These are phyloP conservation scores for Mycena rosella DNA, from an alignment of 768 basidiomycete genomes.

Conservation along the genomic window DNA sequence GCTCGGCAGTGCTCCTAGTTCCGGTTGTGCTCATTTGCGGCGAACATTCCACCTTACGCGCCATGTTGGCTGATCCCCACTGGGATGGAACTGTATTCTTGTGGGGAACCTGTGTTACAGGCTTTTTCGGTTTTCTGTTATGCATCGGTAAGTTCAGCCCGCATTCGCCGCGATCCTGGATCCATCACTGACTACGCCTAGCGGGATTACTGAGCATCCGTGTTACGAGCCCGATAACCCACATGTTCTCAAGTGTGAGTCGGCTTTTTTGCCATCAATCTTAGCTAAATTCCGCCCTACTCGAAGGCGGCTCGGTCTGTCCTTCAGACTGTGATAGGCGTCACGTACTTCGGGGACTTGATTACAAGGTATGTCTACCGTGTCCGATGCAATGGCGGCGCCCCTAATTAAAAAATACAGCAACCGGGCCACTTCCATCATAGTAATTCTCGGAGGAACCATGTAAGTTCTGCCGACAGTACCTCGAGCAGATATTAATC, in stretches of 20 bases:
- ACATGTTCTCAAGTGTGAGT: conserved; percentile 86
- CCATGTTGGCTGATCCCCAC: conserved; percentile 50
- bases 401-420: conserved; percentile 49
- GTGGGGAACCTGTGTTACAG: conserved; percentile 77
- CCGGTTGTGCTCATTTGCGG: conserved; percentile 72
- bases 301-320: conserved; percentile 83
- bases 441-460: conserved; percentile 76
- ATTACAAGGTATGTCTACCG: conserved; percentile 71
- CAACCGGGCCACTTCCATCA: conserved; percentile 73
- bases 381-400: conserved; percentile 5
- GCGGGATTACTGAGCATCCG: conserved; percentile 84
- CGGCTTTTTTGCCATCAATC: conserved; percentile 15
- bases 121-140: conserved; percentile 85
- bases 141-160: conserved; percentile 60
- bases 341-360: conserved; percentile 81
- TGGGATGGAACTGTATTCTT: conserved; percentile 70
- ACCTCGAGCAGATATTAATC: not conserved
- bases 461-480: conserved; percentile 57
- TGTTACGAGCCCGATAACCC: conserved; percentile 85
- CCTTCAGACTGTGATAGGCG: conserved; percentile 84
- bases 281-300: conserved; percentile 29
- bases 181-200: conserved; percentile 6
- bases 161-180: not conserved
- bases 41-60: conserved; percentile 59
- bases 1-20: conserved; percentile 73